Conservation (phyloP, 2,329 filamentous ascomycete species). For the Diatrype stigma region DNA sequence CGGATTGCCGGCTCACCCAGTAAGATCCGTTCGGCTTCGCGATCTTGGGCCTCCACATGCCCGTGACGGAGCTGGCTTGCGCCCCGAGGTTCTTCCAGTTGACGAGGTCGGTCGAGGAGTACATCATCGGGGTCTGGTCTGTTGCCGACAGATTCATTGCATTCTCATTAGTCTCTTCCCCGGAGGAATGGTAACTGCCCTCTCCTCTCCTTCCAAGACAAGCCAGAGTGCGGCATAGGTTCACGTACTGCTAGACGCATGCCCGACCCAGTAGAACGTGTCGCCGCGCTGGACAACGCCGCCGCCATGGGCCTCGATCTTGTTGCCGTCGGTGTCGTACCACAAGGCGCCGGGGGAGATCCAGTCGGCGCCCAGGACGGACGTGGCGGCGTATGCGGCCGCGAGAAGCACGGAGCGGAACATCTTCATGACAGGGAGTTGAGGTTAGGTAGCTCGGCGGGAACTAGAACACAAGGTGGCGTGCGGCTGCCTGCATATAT, state of each 20-base stretch:
- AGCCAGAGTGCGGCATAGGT: no score
- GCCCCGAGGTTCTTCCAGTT: conserved; percentile 35
- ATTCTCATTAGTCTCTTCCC: no score
- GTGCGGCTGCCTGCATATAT: no score
- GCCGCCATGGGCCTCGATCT: conserved; percentile 38
- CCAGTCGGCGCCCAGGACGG: conserved; percentile 29
- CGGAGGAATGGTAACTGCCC: no score
- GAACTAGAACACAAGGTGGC: no score
- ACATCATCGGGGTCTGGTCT: conserved; percentile 34
- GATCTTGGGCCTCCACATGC: conserved; percentile 36
- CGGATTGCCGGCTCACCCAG: no score
- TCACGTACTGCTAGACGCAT: conserved; percentile 29
- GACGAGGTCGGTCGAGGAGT: conserved; percentile 35
- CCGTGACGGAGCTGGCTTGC: conserved; percentile 28
- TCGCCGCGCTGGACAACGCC: conserved; percentile 30
- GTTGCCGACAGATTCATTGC: no score
- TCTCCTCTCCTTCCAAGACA: no score
- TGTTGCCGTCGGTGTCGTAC: conserved; percentile 33
- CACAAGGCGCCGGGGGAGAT: conserved; percentile 36
- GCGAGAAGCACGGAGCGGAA: conserved; percentile 2
- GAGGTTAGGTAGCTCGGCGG: no score
- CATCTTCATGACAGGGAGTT: no score
- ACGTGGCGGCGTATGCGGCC: conserved; percentile 8
- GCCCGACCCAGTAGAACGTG: conserved; percentile 38
- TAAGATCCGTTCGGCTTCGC: conserved; percentile 36